These are phyloP conservation scores for Leccinum variicolor DNA, from an alignment of 768 basidiomycete species.

Conservation along the genomic window DNA sequence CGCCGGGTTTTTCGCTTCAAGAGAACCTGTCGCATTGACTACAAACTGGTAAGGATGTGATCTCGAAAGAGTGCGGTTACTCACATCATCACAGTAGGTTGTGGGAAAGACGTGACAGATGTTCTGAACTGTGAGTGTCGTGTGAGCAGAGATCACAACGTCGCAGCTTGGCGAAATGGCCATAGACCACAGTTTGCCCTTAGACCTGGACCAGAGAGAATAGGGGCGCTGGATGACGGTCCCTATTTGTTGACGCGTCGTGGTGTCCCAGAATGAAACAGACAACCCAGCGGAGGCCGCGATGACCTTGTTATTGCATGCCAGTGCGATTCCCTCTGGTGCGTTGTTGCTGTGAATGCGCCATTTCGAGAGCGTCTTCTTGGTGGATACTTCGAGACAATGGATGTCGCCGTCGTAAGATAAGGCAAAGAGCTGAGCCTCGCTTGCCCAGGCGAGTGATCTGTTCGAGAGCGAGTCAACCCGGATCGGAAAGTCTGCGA, in stretches of 20 bases:
- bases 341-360: too few relatives aligned
- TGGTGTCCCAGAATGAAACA: not conserved
- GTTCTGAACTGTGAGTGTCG: not conserved
- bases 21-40: not conserved
- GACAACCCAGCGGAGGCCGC: not conserved
- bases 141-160: not conserved
- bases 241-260: not conserved
- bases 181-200: too few relatives aligned
- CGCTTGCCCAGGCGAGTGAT: too few relatives aligned
- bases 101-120: not conserved
- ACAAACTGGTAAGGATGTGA: not conserved
- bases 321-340: too few relatives aligned
- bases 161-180: too few relatives aligned
- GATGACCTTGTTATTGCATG: not conserved
- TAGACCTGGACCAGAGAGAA: too few relatives aligned
- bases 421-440: too few relatives aligned
- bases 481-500: too few relatives aligned
- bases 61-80: not conserved
- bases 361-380: too few relatives aligned
- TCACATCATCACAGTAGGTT: not conserved
- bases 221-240: not conserved
- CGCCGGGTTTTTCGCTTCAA: not conserved
- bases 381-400: too few relatives aligned
- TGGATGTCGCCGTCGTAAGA: too few relatives aligned
- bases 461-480: too few relatives aligned